These are phyloP conservation scores for Plasmodium relictum DNA, from an alignment of 169 alveolate genomes.

Conservation along the genomic window DNA sequence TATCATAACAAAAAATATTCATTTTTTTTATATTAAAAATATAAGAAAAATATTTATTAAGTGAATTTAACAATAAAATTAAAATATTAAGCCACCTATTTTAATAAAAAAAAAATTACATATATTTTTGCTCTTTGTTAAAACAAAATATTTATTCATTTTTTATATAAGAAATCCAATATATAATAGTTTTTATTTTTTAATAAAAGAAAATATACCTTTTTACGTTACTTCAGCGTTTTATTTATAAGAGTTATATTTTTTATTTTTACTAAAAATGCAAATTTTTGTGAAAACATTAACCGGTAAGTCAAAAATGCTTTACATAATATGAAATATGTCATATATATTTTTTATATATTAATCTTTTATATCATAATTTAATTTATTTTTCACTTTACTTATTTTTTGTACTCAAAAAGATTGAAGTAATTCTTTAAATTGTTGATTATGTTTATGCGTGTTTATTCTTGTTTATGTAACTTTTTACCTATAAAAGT, in stretches of 20 bases:
- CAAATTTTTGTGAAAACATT: conserved; percentile 97
- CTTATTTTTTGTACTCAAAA: background rate
- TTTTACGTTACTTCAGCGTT: conserved; percentile 1
- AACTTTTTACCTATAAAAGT: background rate
- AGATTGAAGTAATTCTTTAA: background rate
- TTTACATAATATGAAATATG: background rate
- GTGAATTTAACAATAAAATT: background rate
- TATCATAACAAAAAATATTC: too few species aligned
- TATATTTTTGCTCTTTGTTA: conserved; percentile 51
- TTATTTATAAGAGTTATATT: conserved; percentile 5
- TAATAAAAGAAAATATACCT: conserved; percentile 16
- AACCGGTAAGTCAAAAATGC: conserved; percentile 88
- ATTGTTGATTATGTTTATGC: background rate
- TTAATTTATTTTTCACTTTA: background rate
- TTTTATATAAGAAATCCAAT: conserved; percentile 31
- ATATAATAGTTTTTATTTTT: conserved; percentile 33
- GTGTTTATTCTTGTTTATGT: background rate
- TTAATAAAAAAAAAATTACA: conserved; percentile 1
- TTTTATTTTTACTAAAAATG: conserved; percentile 80
- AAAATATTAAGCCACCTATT: background rate
- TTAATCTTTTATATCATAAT: background rate
- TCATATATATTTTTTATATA: background rate
- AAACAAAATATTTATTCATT: conserved; percentile 38
- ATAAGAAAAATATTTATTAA: background rate
- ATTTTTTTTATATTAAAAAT: background rate